Evolutionary conservation across 2,329 filamentous ascomycete genomes (phyloP).

Genomic region (Cadophora sp.): DNA sequence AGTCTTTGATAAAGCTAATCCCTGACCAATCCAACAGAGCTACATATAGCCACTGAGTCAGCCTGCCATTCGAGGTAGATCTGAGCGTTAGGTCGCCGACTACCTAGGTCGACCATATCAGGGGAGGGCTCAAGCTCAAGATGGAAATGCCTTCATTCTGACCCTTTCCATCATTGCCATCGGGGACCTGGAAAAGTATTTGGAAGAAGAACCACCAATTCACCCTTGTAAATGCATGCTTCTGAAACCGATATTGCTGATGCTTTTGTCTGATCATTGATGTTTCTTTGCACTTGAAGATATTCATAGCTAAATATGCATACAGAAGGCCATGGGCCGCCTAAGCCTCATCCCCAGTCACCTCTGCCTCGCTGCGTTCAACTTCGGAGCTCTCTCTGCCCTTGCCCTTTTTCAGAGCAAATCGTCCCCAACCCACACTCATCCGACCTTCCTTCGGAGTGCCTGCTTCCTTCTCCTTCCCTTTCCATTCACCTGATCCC

Average conservation of each 20-base stretch:
- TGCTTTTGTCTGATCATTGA: neutral
- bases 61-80: constrained; percentile 2
- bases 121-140: neutral
- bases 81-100: neutral
- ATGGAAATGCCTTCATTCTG: neutral
- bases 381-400: constrained; percentile 43
- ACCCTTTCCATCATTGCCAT: neutral
- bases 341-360: constrained; percentile 40
- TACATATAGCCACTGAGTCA: constrained; percentile 1
- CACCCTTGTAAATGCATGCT: neutral
- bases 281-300: neutral
- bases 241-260: neutral
- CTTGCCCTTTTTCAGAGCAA: constrained; percentile 43
- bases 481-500: constrained; percentile 51
- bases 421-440: constrained; percentile 43
- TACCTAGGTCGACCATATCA: constrained; percentile 1
- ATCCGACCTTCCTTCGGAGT: constrained; percentile 42
- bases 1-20: neutral
- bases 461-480: constrained; percentile 48
- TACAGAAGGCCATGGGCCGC: neutral
- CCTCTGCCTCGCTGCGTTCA: constrained; percentile 43
- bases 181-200: neutral
- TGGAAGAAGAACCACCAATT: neutral
- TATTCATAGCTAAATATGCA: constrained; percentile 1
- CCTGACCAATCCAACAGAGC: constrained; percentile 1